Evolutionary conservation across 768 basidiomycete genomes (phyloP).

Genomic region (Kwoniella mangroviensis): DNA sequence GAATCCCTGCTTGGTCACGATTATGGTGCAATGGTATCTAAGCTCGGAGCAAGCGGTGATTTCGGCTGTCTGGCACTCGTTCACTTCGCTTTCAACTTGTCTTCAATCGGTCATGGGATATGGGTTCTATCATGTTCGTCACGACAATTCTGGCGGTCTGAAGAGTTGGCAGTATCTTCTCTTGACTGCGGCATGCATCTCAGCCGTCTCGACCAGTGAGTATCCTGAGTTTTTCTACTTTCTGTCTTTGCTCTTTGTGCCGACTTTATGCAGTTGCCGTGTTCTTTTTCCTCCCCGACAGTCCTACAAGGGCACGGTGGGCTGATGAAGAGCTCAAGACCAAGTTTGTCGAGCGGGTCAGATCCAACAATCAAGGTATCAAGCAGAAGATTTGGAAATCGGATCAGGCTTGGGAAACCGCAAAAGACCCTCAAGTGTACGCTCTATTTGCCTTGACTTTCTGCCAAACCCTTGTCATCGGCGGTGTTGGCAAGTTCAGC

Average conservation of each 20-base stretch:
- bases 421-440: conserved; percentile 59
- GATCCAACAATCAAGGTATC: conserved; percentile 46
- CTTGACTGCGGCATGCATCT: conserved; percentile 27
- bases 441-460: conserved; percentile 62
- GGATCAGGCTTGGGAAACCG: conserved; percentile 41
- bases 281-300: conserved; percentile 39
- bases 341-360: conserved; percentile 42
- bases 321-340: conserved; percentile 40
- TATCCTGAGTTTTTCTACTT: not conserved
- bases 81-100: conserved; percentile 22
- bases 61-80: conserved; percentile 24
- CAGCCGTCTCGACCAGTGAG: conserved; percentile 19
- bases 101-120: conserved; percentile 23
- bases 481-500: conserved; percentile 43
- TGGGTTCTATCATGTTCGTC: conserved; percentile 37
- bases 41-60: conserved; percentile 22
- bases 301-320: conserved; percentile 35
- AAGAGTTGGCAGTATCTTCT: conserved; percentile 41
- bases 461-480: conserved; percentile 57
- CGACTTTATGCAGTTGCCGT: conserved; percentile 19
- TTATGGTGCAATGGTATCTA: conserved; percentile 26
- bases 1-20: conserved; percentile 25
- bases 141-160: conserved; percentile 18
- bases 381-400: conserved; percentile 39
- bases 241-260: not conserved